Evolutionary conservation across 2,329 filamentous ascomycete genomes (phyloP), one percentile per base, ranked within the genome.

Genomic region (Elsinoe australis): DNA sequence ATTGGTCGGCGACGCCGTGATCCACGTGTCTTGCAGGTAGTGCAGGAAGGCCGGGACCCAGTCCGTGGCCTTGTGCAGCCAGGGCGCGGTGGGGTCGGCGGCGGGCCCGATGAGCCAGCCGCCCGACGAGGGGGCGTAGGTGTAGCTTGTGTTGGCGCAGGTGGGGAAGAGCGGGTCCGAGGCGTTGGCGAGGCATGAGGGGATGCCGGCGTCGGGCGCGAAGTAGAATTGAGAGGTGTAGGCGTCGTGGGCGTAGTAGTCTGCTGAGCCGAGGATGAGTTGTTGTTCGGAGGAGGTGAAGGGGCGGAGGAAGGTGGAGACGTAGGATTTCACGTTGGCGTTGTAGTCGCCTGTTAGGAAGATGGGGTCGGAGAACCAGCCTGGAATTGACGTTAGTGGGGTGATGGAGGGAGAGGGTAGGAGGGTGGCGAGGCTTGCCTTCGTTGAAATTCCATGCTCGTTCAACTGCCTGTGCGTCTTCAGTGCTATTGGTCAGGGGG

Each of bases 11-110:
- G n/a, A n/a, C n/a, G n/a, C n/a, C n/a, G n/a, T n/a, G n/a, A n/a
- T n/a, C n/a, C n/a, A 82, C 0, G 73, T 79, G 59, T 79, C 79
- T 67, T 72, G 77, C 2, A 82, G 62, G 55, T 80, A 81, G 53
- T 67, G 71, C 3, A 79, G 65, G 52, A 75, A 73, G 47, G 66
- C 68, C 46, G 75, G 69, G n/a, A 82, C 68, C 54, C 78, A 80
- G 2, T 67, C 69, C 0, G 78, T 78, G 0, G 78, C 74, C 26
- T 74, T 72, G 60, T 80, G 79, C n/a, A 75, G 71, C 55, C 79
- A 78, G 2, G 67, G 67, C 26, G 76, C 64, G 2, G 74, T 77
- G 9, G 69, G 65, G 52, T 79, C 78, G 15, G n/a, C n/a, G n/a
- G n/a, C n/a, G n/a, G n/a, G n/a, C n/a, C 63, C 62, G 19, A 63